Base-by-base conservation (phyloP, 371 early-diverging fungal species). In the Rhizopus stolonifer region DNA sequence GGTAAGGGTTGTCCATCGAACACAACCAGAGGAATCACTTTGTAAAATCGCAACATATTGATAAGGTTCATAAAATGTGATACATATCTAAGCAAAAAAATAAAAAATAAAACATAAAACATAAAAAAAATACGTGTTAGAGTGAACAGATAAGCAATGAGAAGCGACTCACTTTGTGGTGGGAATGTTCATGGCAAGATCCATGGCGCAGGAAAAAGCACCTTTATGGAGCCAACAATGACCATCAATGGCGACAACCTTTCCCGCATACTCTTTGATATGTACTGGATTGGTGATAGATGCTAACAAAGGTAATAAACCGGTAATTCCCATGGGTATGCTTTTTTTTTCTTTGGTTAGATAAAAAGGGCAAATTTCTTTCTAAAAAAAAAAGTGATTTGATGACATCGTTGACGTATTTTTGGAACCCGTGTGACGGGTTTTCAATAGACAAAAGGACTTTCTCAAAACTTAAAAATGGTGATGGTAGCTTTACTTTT, bases 1-100 rank as follows among this genome's bases (percentile, higher is more conserved):
- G 96, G 96, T 7, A 98, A 73, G 34, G 72, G 71, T 13, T 92
- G 92, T 23, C 99, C 99, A 68, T 99, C 99, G 77, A 99, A 99
- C 3, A 99, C 99, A 43, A 99, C 67, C 24, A 90, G 60, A 0
- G 99, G 99, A 17, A 57, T 80, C 15, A 99, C 83, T n/a, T 77
- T 77, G 60, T 84, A 67, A 57, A 82, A 67, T 24, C 72, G 64
- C 22, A 98, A 74, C 72, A 91, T 75, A 1, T 70, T 67, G 3
- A 96, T 81, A 46, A 82, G 71, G 23, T 79, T 72, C 84, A 92
- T 84, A 63, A 86, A 91, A 55, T 83, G 91, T 3, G 79, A 56
- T 18, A 94, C 68, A 64, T 91, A 90, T 60, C 93, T 93, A 65
- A 13, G 21, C 29, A 13, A 11, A 29, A 26, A 21, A 14, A 7